These are phyloP conservation scores for Tylopilus subfusipes DNA, from an alignment of 768 basidiomycete species.

Conservation along the genomic window DNA sequence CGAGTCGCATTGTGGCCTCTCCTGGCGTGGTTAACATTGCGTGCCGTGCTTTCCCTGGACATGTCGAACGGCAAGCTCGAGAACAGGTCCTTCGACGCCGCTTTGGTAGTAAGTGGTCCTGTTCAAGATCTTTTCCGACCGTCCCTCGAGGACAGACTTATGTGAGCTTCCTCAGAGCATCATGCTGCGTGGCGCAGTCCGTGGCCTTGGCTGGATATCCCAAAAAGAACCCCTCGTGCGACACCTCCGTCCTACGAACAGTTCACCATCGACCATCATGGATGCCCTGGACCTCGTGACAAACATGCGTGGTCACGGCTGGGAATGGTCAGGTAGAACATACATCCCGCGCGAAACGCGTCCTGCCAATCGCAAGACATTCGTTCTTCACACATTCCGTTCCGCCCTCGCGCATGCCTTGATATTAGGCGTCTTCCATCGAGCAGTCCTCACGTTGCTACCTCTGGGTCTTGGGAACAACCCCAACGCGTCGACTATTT, in stretches of 20 bases:
- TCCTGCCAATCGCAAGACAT: neutral
- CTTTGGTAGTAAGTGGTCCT: neutral
- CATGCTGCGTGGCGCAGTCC: neutral
- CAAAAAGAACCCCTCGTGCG: neutral
- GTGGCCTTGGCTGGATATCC: neutral
- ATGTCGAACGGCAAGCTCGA: neutral
- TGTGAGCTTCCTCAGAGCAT: neutral
- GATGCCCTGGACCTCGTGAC: neutral
- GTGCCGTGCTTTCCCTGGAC: neutral
- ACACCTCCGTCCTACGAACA: neutral
- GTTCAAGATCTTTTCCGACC: too few species aligned
- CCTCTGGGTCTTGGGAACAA: neutral
- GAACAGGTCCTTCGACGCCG: neutral
- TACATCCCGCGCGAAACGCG: conserved; percentile 2
- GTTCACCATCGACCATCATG: conserved; percentile 1
- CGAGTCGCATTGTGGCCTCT: conserved; percentile 2
- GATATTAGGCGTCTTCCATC: neutral
- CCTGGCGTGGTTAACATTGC: neutral
- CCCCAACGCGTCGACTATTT: neutral
- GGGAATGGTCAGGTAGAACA: neutral
- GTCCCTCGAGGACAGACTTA: neutral
- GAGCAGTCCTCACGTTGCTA: neutral
- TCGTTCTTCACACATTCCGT: neutral
- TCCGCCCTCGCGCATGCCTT: neutral
- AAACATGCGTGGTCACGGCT: neutral